A percentile compares a stretch with the other conserved stretches of the same genome.
These are phyloP conservation scores for Ceratocystis huliohia DNA, from an alignment of 2,329 filamentous ascomycete genomes.

Conservation along the genomic window DNA sequence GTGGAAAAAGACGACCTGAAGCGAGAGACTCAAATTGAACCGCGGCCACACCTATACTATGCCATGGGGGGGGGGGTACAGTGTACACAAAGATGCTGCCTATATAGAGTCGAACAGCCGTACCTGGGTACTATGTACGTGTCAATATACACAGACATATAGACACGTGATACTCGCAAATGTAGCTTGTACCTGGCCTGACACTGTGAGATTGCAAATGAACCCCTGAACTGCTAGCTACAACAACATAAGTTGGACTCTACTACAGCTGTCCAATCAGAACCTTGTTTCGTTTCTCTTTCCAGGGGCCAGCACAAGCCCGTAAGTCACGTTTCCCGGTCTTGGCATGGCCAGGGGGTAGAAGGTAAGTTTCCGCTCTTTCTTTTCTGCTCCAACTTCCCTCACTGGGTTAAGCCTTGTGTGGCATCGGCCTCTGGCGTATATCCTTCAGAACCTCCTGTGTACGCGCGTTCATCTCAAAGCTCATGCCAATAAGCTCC, in stretches of 20 bases:
- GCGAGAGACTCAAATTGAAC: not conserved
- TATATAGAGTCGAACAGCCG: not conserved
- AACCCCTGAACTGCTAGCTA: not conserved
- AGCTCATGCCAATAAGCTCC: conserved; percentile 50
- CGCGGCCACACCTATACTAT: not conserved
- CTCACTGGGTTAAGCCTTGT: not conserved
- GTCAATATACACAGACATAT: not conserved
- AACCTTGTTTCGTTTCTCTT: conserved; percentile 4
- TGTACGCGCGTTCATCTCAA: conserved; percentile 49
- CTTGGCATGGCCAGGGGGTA: not conserved
- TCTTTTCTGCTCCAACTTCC: not conserved
- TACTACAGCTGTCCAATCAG: not conserved
- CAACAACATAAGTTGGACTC: not conserved
- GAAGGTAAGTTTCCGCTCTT: not conserved
- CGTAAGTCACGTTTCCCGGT: not conserved
- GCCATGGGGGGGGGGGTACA: not conserved
- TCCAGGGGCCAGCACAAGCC: not conserved
- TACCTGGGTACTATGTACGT: not conserved
- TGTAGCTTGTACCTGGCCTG: conserved; percentile 1
- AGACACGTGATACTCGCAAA: not conserved
- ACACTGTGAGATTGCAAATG: conserved; percentile 5
- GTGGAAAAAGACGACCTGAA: not conserved
- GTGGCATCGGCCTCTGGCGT: conserved; percentile 36
- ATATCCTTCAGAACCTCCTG: conserved; percentile 48
- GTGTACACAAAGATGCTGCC: not conserved